Base-by-base conservation (phyloP, 306 rosid genomes). In the Casuarina cunninghamiana region DNA sequence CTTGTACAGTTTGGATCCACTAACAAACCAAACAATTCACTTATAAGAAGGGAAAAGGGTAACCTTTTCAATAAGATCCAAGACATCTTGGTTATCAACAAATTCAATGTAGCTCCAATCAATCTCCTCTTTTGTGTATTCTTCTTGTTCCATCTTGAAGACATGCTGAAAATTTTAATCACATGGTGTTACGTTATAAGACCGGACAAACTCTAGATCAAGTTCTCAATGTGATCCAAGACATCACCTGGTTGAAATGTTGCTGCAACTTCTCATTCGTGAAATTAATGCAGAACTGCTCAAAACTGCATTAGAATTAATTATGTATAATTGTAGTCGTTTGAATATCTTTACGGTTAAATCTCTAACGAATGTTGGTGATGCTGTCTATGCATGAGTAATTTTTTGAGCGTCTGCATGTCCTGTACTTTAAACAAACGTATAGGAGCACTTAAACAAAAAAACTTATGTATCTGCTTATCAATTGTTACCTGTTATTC, bases 81-180 rank as follows among this genome's bases (percentile, higher is more conserved):
- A 87, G 77, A 95, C 99, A 82, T 95, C 97, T 86, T 93, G 91
- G 79, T 95, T 95, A 81, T 95, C 99, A 26, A 95, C 99, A 85
- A 95, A 95, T 86, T 95, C 99, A 77, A 95, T 95, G 84, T 95
- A 95, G 89, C 99, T 95, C 99, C 99, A 95, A 84, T 95, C 43
- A 57, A 95, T 95, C 86, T 87, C 84, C 88, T 95, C 97, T 89
- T 95, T 95, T 1, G 97, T 95, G 85, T 95, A 95, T 84, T 95
- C 99, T 88, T 95, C 99, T 91, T 95, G 99, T 84, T 95, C 99
- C 99, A 93, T 95, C 89, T 93, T 95, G 89, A 95, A 95, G 58
- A 95, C 99, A 54, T 95, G 99, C 99, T 95, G 93, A 80, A 88
- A 72, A 77, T 60, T 74, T 74, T 81, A 76, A 84, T 53, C 61